Evolutionary conservation across 441 rosid species (phyloP), one percentile per base, ranked within the genome.

Genomic region (Jatropha podagrica): DNA sequence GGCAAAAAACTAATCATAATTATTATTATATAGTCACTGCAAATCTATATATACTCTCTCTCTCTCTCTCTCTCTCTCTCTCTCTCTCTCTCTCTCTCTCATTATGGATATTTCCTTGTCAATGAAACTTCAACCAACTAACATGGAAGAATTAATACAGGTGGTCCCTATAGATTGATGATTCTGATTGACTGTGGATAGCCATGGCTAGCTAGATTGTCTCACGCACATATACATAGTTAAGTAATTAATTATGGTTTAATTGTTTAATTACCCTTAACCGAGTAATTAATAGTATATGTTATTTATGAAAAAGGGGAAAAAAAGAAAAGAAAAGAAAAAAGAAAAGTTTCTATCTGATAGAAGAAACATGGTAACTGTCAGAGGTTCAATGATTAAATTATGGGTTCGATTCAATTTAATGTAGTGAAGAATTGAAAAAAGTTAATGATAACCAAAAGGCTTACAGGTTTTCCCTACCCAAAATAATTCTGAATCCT

Each of bases 61-160:
- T n/a, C n/a, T n/a, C n/a, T n/a, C n/a, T n/a, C n/a, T n/a, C 32
- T 27, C 32, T 27, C 32, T 27, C 32, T 27, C 18, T 27, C 8
- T 26, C 4, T 18, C 11, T 46, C 49, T 52, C 56, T 15, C 0
- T 52, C 17, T 17, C 52, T 48, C 52, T 48, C 52, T 48, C 15
- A 48, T 12, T 48, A 40, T 8, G 40, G 41, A 3, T 32, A 40
- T 70, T 38, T 70, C 71, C 63, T 66, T 46, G 68, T 48, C 62
- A 60, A 68, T 69, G 73, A 68, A 75, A 61, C 41, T 76, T 60
- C 67, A 69, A 20, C 62, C 78, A 76, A 69, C 74, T 61, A 75
- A 61, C 74, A 60, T 59, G 68, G 62, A 49, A 62, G 42, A 69
- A 75, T 68, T 75, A 75, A 75, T 68, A 60, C 26, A 37, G 51